Evolutionary conservation across 306 rosid species (phyloP).

Genomic region (Citrullus mucosospermus): DNA sequence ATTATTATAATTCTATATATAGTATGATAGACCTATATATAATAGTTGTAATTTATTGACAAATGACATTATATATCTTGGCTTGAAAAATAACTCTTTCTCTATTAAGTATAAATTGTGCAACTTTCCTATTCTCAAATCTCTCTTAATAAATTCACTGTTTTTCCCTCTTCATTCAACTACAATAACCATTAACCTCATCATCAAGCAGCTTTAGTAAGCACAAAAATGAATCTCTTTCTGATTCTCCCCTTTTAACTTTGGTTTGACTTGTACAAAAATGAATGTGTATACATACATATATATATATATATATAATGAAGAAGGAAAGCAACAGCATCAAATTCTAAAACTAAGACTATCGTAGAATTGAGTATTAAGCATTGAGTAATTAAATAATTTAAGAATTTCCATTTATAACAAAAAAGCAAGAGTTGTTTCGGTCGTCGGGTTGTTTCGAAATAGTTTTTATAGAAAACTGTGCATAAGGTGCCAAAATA

Average conservation of each 20-base stretch:
- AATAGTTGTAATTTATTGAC: not conserved
- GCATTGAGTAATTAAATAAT: not conserved
- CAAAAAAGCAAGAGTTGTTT: not conserved
- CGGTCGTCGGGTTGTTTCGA: not conserved
- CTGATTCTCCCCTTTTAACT: not conserved
- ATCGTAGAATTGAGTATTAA: not conserved
- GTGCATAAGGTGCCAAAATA: not conserved
- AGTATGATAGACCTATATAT: too few relatives aligned
- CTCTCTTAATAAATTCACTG: not conserved
- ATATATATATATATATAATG: not conserved
- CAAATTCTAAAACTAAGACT: not conserved
- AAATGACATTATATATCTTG: not conserved
- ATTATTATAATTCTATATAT: too few relatives aligned
- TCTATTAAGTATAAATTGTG: not conserved
- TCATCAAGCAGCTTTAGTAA: not conserved
- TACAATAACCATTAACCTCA: not conserved
- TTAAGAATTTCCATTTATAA: not conserved
- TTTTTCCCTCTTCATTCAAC: not conserved
- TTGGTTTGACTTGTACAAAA: not conserved
- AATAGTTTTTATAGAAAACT: not conserved
- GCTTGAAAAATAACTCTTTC: not conserved
- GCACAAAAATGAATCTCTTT: not conserved
- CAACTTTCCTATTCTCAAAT: not conserved
- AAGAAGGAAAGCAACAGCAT: not conserved
- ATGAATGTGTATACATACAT: not conserved